Evolutionary conservation across 345 rosid species (phyloP), one percentile per base, ranked within the genome.

Genomic region (Linum tenue): DNA sequence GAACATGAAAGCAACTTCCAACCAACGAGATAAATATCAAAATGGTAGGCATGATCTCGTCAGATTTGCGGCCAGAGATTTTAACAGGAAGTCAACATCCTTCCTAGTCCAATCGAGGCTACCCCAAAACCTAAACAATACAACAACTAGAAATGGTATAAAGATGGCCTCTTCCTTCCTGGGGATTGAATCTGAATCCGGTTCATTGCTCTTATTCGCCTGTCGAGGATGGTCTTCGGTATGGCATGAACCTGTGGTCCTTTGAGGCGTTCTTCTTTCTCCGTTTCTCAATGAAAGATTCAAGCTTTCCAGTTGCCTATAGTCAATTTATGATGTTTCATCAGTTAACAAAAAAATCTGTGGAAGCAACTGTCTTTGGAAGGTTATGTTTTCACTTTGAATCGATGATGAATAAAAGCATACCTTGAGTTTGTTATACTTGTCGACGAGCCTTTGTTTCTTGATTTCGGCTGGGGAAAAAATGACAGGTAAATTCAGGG

Each of bases 221-320:
- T 48, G n/a, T 72, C 64, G 40, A 35, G 31, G 31, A 22, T 22
- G 5, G 83, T 44, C 89, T 81, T 48, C 92, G 89, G 67, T 90
- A 88, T 11, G 99, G 97, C 85, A 90, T 77, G 83, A 60, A 90
- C 69, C 89, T 76, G 55, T 84, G 95, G 70, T 94, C 99, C 78
- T 94, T 94, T 0, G 97, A 75, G 63, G 99, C 96, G 73, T 88
- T 88, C 81, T 84, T 94, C 86, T 75, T 83, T 73, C 99, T 85
- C 63, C 68, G 81, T 74, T 94, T 88, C 83, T 90, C 95, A 5
- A 94, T 70, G 67, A 78, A 90, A 44, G 96, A 79, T 41, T 84
- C 80, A 63, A 90, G 91, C 81, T 90, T 86, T 55, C 97, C 96
- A 42, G 92, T 77, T 81, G 76, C 87, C 96, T 88, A 22, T 22